Evolutionary conservation across 768 basidiomycete species (phyloP), one percentile per base, ranked within the genome.

Genomic region (Boletus sensibilis): DNA sequence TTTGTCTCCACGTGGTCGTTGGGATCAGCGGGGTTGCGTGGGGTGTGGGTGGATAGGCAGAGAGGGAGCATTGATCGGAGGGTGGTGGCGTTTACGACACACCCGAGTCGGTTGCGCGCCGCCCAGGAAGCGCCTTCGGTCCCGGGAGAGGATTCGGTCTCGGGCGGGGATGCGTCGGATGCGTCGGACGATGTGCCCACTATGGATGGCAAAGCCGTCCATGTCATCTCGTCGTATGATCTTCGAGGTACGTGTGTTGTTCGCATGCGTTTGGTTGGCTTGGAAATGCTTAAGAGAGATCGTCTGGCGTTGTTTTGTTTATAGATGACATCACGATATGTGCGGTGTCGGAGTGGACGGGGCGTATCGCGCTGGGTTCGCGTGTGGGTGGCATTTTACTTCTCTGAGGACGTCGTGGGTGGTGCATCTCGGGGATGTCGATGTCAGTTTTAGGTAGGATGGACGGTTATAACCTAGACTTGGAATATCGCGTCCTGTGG

Each of bases 241-340:
- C 61, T 71, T 42, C 68, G 62, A 64, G 72, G 68, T 72, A 11
- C 4, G 64, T 59, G 50, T 12, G 2, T n/a, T 10, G 18, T 41
- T 51, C 3, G 27, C 21, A 13, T 40, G 16, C 4, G 10, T 33
- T 9, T 7, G 7, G 31, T 14, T n/a, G 18, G 44, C 34, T 10
- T 59, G 38, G 10, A 20, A 27, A 23, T 35, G 47, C 44, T n/a
- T n/a, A 12, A 16, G 23, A 3, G 31, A 20, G 18, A 37, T 27
- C 3, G 12, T 18, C 23, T 39, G 16, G 34, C 5, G 10, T 18
- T 14, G 8, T 20, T 34, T 13, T 12, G 9, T 42, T 53, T 18
- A 44, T 77, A 64, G 80, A 81, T 58, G 81, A 82, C 59, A 65
- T 80, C 7, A 76, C 68, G 12, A 69, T 72, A 50, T 82, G 80